Base-by-base conservation (phyloP, 805 yeast genomes). In the Saturnispora serradocipensis region DNA sequence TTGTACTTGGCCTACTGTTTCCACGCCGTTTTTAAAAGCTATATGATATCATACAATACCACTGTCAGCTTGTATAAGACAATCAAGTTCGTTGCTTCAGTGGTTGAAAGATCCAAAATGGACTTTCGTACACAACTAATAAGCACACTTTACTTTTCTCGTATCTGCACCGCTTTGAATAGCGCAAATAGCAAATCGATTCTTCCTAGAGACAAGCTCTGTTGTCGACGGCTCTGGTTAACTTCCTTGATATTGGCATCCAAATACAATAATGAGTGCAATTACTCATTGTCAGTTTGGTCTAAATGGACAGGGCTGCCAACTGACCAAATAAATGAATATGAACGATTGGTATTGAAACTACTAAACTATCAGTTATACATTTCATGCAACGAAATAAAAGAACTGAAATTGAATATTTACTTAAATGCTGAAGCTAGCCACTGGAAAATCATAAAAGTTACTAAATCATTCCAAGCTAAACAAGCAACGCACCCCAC, bases 241-340 rank as follows among this genome's bases (percentile, higher is more conserved):
- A 76, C 82, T 2, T 76, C 86, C 60, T 64, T 88, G 49, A 84
- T 87, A 49, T 69, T 88, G 38, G 82, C 93, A 4, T 77, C 83
- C 49, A 88, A 88, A 63, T 86, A 81, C 64, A 72, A 76, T 54
- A 88, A 82, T 61, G 96, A 88, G 66, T 77, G 79, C 48, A 84
- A 82, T 62, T 86, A 78, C 65, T 72, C 85, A 30, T 73, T 84
- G 58, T 74, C 72, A 55, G 77, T 86, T 5, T 88, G 96, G 96
- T 71, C 84, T 48, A 77, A 79, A 62, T 81, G 88, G 47, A 77
- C 88, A 34, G 93, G 95, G 0, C 72, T 85, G 40, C 61, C 77
- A 22, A 60, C 76, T 4, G 56, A 63, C 28, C 82, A 78, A 53
- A 68, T 88, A 49, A 72, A 70, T 54, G 53, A 54, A 5, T 62